Conservation (phyloP, 1,284 basidiomycete species). For the Pholiota adiposa region DNA sequence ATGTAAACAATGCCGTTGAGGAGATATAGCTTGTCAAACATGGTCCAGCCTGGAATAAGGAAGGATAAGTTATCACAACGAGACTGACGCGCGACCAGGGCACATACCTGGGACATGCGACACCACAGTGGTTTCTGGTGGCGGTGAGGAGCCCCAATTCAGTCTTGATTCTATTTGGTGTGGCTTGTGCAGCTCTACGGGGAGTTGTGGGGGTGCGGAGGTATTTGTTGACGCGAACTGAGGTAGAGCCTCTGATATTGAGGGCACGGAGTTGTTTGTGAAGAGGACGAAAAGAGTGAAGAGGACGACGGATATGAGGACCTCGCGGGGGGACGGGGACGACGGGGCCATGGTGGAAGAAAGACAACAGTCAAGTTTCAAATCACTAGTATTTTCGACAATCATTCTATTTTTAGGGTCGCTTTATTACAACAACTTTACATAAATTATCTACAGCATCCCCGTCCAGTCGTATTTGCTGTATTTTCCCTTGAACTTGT, state of each 20-base stretch:
- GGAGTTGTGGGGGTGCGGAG: constrained; percentile 16
- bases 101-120: constrained; percentile 71
- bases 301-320: constrained; percentile 49
- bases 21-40: constrained; percentile 80
- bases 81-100: neutral
- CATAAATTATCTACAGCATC: constrained; percentile 38
- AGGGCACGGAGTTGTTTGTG: constrained; percentile 28
- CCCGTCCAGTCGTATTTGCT: constrained; percentile 81
- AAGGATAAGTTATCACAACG: neutral
- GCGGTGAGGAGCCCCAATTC: constrained; percentile 42
- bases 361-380: neutral
- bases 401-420: constrained; percentile 3
- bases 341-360: constrained; percentile 33
- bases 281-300: constrained; percentile 50
- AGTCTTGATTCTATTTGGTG: constrained; percentile 36
- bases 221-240: constrained; percentile 14
- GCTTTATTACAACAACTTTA: neutral
- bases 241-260: constrained; percentile 18
- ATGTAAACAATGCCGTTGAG: constrained; percentile 79
- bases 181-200: constrained; percentile 11
- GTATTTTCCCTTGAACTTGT: constrained; percentile 70
- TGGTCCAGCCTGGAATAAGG: constrained; percentile 71
- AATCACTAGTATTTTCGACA: neutral
- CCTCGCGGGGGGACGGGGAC: constrained; percentile 53
- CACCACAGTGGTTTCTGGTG: constrained; percentile 62